Base-by-base conservation (phyloP, 495 filamentous ascomycete genomes). In the Hypoxylon rickii region DNA sequence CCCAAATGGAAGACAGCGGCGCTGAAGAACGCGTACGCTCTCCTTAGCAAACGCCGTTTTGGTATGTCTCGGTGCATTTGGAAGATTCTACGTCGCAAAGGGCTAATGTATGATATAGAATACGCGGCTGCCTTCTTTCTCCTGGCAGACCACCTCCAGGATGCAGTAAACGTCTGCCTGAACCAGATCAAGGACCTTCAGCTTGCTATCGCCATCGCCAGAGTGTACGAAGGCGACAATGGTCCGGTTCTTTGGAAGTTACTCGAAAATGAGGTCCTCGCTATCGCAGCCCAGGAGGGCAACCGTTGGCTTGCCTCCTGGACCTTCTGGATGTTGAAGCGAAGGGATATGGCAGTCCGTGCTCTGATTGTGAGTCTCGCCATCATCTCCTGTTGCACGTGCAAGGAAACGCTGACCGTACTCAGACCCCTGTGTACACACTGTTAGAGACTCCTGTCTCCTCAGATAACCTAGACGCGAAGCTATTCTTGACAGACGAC, bases 91-190 rank as follows among this genome's bases (percentile, higher is more conserved):
- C 4, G 8, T 31, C 1, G 37, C 4, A n/a, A 13, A 16, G 12
- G 59, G 46, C 26, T 67, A 57, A 64, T 31, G 38, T 31, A 29
- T 22, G 15, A 40, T 34, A 7, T 24, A 90, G 90, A 92, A 78
- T 98, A 99, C 64, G 94, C 94, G 5, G 95, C 92, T 4, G 88
- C 92, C 2, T 97, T 96, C 67, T 99, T 99, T 76, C 78, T 99
- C 22, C 79, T 99, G 1, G 95, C 92, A 7, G 93, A 89, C 52
- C 86, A 88, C 61, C 72, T 95, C 15, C 83, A 86, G 39, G 92
- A 96, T 70, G 93, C 94, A 11, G 86, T 90, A 26, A 86, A 87
- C 62, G 85, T 99, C 22, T 88, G 92, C 58, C 75, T 89, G 1
- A 89, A 88, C 61, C 91, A 96, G 61, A 75, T 97, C 32, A 83